A percentile compares a stretch with the other conserved stretches of the same genome.
Evolutionary conservation across 108 stramenopile species (phyloP).

Genomic region (Cyclotella atomus): DNA sequence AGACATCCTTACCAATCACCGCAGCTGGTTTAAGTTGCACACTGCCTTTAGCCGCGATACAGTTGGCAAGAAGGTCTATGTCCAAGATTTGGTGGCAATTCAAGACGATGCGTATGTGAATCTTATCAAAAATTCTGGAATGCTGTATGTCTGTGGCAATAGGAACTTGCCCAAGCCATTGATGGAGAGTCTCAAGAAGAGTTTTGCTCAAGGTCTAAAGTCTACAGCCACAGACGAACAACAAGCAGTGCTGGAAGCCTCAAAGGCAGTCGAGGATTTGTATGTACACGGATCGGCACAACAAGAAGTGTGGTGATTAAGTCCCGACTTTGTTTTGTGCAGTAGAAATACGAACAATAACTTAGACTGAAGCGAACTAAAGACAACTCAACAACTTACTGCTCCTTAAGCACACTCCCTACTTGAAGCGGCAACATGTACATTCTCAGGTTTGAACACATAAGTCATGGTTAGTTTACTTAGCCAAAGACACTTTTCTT

Average conservation of each 20-base stretch:
- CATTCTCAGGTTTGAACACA: too few relatives aligned
- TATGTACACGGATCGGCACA: slow-evolving; percentile 61
- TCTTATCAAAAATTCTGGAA: slow-evolving; percentile 47
- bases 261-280: slow-evolving; percentile 58
- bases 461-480: not conserved
- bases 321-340: not conserved
- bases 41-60: slow-evolving; percentile 88
- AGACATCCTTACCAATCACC: slow-evolving; percentile 45
- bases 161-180: slow-evolving; percentile 66
- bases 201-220: slow-evolving; percentile 43
- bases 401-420: too few relatives aligned
- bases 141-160: slow-evolving; percentile 80
- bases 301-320: slow-evolving; percentile 68
- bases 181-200: slow-evolving; percentile 48
- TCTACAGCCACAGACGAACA: slow-evolving; percentile 10
- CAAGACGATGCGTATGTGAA: slow-evolving; percentile 57
- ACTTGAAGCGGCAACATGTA: too few relatives aligned
- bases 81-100: slow-evolving; percentile 81
- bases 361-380: not conserved
- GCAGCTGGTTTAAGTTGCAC: slow-evolving; percentile 74
- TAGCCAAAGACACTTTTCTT: not conserved
- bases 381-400: too few relatives aligned
- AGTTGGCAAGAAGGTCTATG: slow-evolving; percentile 82
- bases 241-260: slow-evolving; percentile 30
- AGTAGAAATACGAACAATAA: not conserved